A percentile compares a stretch with the other conserved stretches of the same genome.
Conservation (phyloP, 495 filamentous ascomycete species). For the Aspergillus hancockii region DNA sequence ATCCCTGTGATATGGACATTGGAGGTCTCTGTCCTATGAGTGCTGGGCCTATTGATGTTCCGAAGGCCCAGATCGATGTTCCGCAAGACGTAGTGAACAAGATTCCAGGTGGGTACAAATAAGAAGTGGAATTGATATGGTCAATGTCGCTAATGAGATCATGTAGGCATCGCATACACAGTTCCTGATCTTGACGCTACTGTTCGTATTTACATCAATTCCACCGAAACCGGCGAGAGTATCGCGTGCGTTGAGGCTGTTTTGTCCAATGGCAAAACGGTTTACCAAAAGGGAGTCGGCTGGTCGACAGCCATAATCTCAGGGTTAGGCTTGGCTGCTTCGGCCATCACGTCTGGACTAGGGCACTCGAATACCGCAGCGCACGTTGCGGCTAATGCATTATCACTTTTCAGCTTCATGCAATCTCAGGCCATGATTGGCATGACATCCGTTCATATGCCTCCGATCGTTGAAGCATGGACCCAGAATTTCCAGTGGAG, state of each 20-base stretch:
- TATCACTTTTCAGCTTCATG: constrained; percentile 94
- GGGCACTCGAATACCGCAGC: constrained; percentile 96
- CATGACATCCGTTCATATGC: constrained; percentile 79
- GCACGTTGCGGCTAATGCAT: constrained; percentile 88
- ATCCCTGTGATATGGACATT: constrained; percentile 74
- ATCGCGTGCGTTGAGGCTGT: constrained; percentile 88
- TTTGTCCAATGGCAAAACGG: constrained; percentile 91
- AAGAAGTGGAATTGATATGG: background rate
- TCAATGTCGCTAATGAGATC: constrained; percentile 12
- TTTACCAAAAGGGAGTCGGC: constrained; percentile 83
- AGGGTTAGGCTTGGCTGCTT: constrained; percentile 77
- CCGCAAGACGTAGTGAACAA: constrained; percentile 52
- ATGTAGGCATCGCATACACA: constrained; percentile 71
- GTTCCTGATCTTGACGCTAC: constrained; percentile 89
- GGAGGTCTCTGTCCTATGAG: constrained; percentile 91
- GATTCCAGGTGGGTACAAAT: constrained; percentile 63
- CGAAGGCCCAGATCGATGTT: constrained; percentile 64
- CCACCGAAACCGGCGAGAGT: constrained; percentile 55
- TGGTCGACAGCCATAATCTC: constrained; percentile 89
- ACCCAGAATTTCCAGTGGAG: constrained; percentile 99
- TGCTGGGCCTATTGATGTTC: constrained; percentile 74
- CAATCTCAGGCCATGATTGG: constrained; percentile 96
- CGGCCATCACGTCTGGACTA: constrained; percentile 77
- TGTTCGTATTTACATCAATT: constrained; percentile 77
- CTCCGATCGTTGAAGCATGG: constrained; percentile 90